phyloP scores from a whole-genome alignment of 2,329 filamentous ascomycete species.

The Escovopsis sp. region DNA sequence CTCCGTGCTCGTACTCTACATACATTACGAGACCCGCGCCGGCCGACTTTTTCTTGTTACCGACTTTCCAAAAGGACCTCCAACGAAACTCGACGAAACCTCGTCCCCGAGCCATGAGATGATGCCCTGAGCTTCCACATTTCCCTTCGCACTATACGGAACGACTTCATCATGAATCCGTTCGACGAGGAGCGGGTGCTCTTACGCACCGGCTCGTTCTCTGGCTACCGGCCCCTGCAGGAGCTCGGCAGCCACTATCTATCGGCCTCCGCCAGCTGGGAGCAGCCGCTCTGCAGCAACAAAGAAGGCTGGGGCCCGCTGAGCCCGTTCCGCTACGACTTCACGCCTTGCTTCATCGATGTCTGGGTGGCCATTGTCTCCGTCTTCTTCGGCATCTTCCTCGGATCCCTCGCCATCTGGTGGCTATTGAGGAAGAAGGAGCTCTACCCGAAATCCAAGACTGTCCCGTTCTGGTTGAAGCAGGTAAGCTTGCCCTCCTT shows the following conservation, averaged over 20 bases:
- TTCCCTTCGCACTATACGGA: constrained; percentile 1
- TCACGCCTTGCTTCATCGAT: constrained; percentile 95
- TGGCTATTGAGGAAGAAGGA: constrained; percentile 55
- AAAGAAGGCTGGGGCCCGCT: constrained; percentile 90
- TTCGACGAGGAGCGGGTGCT: constrained; percentile 31
- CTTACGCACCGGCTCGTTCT: constrained; percentile 44
- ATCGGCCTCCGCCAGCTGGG: constrained; percentile 29
- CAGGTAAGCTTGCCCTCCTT: constrained; percentile 39
- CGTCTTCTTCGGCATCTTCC: constrained; percentile 63
- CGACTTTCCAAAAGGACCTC: background rate
- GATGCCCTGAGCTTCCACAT: background rate
- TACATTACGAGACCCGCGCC: background rate
- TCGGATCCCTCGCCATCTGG: constrained; percentile 66
- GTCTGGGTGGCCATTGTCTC: constrained; percentile 71
- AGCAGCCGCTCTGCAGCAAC: constrained; percentile 73
- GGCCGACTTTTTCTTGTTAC: background rate
- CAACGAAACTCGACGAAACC: constrained; percentile 7
- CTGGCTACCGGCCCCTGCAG: constrained; percentile 37
- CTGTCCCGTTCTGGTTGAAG: constrained; percentile 89
- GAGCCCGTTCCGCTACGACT: constrained; percentile 76
- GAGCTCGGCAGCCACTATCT: constrained; percentile 47
- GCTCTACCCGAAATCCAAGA: constrained; percentile 50
- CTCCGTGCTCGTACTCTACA: too few species aligned
- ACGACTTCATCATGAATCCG: constrained; percentile 15
- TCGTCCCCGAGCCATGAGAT: constrained; percentile 7